phyloP scores from a whole-genome alignment of 2,329 filamentous ascomycete species.

The Trichophyton verrucosum region DNA sequence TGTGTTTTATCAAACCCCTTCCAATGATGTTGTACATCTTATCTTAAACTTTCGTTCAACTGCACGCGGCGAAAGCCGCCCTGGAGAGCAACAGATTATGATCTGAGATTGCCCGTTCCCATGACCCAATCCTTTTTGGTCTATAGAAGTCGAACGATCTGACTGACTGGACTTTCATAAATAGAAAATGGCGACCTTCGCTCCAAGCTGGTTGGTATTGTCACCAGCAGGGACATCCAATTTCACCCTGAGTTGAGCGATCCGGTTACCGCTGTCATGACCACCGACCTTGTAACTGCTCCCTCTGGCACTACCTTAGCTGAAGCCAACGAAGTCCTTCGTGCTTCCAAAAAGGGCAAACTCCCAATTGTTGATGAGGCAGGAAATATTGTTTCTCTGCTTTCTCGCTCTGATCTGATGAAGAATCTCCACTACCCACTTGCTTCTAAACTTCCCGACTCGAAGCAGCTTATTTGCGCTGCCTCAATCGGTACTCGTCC shows the following conservation, averaged over 20 bases:
- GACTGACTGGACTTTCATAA: conserved; percentile 7
- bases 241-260: conserved; percentile 68
- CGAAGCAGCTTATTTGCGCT: conserved; percentile 93
- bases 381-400: conserved; percentile 79
- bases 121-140: conserved; percentile 8
- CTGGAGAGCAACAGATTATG: conserved; percentile 58
- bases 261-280: conserved; percentile 83
- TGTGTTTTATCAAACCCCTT: conserved; percentile 12
- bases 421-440: conserved; percentile 97
- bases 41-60: conserved; percentile 99
- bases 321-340: conserved; percentile 87
- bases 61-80: conserved; percentile 72
- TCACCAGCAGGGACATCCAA: conserved; percentile 95
- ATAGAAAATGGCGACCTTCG: conserved; percentile 81
- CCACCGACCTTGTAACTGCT: conserved; percentile 84
- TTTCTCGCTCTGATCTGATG: conserved; percentile 89
- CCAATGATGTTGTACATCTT: conserved; percentile 59
- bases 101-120: conserved; percentile 32
- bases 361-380: conserved; percentile 77
- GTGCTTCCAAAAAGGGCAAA: conserved; percentile 97
- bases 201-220: conserved; percentile 92
- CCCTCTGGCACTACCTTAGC: conserved; percentile 65
- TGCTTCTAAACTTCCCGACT: conserved; percentile 88
- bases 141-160: neutral
- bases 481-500: conserved; percentile 91